These are phyloP conservation scores for Wickerhamiella domercqiae DNA, from an alignment of 805 yeast species.

Conservation along the genomic window DNA sequence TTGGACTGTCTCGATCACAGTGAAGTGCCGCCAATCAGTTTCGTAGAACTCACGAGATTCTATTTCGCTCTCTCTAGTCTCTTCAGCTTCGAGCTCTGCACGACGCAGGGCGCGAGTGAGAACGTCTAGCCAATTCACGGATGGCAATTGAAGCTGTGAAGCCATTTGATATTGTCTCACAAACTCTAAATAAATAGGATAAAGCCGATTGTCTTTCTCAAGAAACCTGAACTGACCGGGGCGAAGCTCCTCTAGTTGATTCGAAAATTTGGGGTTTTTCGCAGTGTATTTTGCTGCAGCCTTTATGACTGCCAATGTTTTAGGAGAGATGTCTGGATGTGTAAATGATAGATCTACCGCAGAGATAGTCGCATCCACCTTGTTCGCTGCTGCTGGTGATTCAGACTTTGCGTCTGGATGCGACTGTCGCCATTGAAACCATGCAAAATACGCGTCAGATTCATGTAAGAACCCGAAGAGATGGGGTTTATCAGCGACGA, in stretches of 20 bases:
- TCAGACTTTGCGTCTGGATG: neutral
- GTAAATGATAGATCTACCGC: constrained; percentile 18
- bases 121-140: constrained; percentile 14
- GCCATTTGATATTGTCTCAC: constrained; percentile 40
- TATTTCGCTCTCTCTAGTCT: constrained; percentile 25
- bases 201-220: constrained; percentile 41
- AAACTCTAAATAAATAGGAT: constrained; percentile 34
- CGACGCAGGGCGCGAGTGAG: constrained; percentile 8
- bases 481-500: constrained; percentile 28
- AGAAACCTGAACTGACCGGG: constrained; percentile 56
- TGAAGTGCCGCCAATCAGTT: constrained; percentile 80
- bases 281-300: constrained; percentile 58
- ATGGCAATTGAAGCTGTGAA: constrained; percentile 20
- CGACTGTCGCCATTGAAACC: constrained; percentile 32
- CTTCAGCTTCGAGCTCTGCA: constrained; percentile 4
- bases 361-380: constrained; percentile 17
- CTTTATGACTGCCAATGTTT: constrained; percentile 57
- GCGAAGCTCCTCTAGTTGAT: constrained; percentile 22
- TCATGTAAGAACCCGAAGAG: constrained; percentile 45
- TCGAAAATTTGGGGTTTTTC: constrained; percentile 36
- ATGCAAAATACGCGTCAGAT: constrained; percentile 39
- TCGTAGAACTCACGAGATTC: constrained; percentile 16
- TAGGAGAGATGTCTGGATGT: constrained; percentile 32
- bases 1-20: constrained; percentile 50
- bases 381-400: constrained; percentile 10